Base-by-base conservation (phyloP, 768 basidiomycete genomes). In the Hygrophorus russula region DNA sequence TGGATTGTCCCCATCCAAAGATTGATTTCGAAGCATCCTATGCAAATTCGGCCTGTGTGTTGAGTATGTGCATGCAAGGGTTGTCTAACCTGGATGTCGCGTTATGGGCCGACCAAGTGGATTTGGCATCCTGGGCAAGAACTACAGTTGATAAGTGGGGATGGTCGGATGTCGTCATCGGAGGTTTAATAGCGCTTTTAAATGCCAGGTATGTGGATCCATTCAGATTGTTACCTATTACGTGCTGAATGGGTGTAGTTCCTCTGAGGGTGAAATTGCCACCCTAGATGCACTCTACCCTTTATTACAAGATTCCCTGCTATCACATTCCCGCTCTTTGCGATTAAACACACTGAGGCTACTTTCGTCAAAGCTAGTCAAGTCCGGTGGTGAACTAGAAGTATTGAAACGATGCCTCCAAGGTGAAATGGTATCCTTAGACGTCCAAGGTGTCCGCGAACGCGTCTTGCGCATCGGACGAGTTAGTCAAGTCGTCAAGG, bases 401-500 rank as follows among this genome's bases (percentile, higher is more conserved):
- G 69, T 80, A 0, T 49, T 84, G 14, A 74, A 74, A 51, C 70
- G 73, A 19, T 85, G 85, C 55, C 56, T 91, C 17, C 78, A 82
- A 46, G 86, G 82, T 2, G 96, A 99, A 56, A 76, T 87, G 46
- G 77, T 85, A 4, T 65, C 84, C 2, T 56, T 96, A 29, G 83
- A 91, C 44, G 65, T 83, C 2, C 76, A 81, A 47, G 86, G 89
- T 35, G 83, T 83, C 2, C 71, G 94, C 29, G 94, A 98, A 53
- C 76, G 90, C 35, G 78, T 88, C 3, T 61, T 94, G 53, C 68
- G 80, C 18, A 85, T 94, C 6, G 75, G 78, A 3, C 73, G 83
- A 41, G 70, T 93, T 2, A 79, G 73, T 1, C 73, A 78, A 47
- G 68, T 74, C 4, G 69, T 85, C 36, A 65, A 61, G 36, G 71